A percentile compares a stretch with the other conserved stretches of the same genome.
Evolutionary conservation across 192 early-diverging fungal species (phyloP).

Genomic region (Anaeromyces robustus): DNA sequence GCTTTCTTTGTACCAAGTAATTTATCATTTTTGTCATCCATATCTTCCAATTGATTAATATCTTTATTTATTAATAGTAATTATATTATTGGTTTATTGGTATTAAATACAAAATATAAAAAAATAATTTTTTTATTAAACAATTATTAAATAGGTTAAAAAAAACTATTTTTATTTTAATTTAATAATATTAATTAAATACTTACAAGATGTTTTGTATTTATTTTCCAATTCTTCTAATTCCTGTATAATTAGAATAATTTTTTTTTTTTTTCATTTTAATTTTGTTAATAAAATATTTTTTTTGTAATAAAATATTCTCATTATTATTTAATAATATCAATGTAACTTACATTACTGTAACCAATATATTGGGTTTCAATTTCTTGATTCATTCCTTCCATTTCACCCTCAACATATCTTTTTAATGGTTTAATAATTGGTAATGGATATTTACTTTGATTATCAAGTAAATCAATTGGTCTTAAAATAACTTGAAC

Average conservation of each 20-base stretch:
- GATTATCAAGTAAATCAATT: not conserved
- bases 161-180: no score
- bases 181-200: not conserved
- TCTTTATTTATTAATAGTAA: no score
- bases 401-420: not conserved
- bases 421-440: not conserved
- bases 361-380: not conserved
- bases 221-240: not conserved
- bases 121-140: no score
- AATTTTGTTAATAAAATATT: no score
- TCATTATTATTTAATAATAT: no score
- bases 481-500: not conserved
- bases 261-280: no score
- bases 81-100: no score
- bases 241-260: not conserved
- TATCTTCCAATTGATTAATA: not conserved
- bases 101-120: no score
- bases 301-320: no score
- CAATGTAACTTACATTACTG: not conserved
- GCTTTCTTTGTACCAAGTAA: not conserved
- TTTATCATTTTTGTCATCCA: not conserved
- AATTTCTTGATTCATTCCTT: not conserved
- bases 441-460: not conserved
- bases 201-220: not conserved
- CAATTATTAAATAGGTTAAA: no score